Evolutionary conservation across 805 yeast genomes (phyloP).

Genomic region (Saturnispora besseyi): DNA sequence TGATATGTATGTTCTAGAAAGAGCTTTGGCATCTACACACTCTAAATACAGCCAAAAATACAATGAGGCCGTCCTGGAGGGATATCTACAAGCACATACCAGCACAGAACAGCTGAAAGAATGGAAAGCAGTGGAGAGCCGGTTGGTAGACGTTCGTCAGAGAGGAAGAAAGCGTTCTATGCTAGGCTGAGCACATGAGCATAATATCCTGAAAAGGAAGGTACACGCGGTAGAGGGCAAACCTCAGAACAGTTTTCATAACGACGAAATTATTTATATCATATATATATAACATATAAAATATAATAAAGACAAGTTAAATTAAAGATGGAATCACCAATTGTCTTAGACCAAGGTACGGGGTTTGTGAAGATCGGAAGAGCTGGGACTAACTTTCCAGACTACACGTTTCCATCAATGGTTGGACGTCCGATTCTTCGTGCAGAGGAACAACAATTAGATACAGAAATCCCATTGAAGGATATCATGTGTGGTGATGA

Average conservation of each 20-base stretch:
- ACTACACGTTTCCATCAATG: slow-evolving; percentile 91
- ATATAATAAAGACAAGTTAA: neutral
- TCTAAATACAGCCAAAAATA: slow-evolving; percentile 60
- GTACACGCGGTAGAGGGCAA: neutral
- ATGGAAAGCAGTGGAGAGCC: slow-evolving; percentile 44
- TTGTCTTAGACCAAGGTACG: slow-evolving; percentile 97
- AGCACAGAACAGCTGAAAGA: slow-evolving; percentile 32
- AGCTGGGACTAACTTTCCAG: slow-evolving; percentile 96
- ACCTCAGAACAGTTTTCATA: neutral
- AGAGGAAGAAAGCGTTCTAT: slow-evolving; percentile 94
- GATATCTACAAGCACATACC: slow-evolving; percentile 38
- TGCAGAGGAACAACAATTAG: slow-evolving; percentile 75
- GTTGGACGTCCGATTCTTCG: slow-evolving; percentile 96
- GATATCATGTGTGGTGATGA: slow-evolving; percentile 98
- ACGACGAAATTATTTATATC: neutral
- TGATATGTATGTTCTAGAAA: slow-evolving; percentile 87
- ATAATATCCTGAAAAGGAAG: neutral
- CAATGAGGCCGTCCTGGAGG: slow-evolving; percentile 62
- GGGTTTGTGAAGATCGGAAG: slow-evolving; percentile 97
- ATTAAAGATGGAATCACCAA: slow-evolving; percentile 7
- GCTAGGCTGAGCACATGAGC: slow-evolving; percentile 46
- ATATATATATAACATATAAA: neutral
- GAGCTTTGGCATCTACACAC: slow-evolving; percentile 89
- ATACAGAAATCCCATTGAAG: slow-evolving; percentile 64
- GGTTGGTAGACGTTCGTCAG: slow-evolving; percentile 76